phyloP scores from a whole-genome alignment of 2,329 filamentous ascomycete species.

The Fonsecaea multimorphosa region DNA sequence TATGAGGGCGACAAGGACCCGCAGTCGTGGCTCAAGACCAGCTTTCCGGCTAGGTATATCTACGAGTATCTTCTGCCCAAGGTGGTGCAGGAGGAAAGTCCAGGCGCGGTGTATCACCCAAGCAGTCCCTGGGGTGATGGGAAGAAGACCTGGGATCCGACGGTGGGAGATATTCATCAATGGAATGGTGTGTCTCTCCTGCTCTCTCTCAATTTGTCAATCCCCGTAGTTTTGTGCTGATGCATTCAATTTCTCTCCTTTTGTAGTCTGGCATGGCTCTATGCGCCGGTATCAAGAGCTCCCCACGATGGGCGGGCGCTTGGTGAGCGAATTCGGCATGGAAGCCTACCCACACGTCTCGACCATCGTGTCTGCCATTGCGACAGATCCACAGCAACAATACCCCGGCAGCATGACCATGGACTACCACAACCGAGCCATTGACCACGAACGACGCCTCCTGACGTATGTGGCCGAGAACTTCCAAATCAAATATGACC shows the following conservation, averaged over 20 bases:
- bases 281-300: conserved; percentile 92
- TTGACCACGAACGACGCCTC: conserved; percentile 82
- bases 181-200: conserved; percentile 71
- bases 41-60: conserved; percentile 90
- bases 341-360: conserved; percentile 83
- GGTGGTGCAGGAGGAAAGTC: conserved; percentile 70
- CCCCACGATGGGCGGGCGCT: conserved; percentile 80
- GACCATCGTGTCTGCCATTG: conserved; percentile 77
- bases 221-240: too few species aligned
- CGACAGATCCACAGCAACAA: conserved; percentile 67
- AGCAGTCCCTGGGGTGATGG: conserved; percentile 87
- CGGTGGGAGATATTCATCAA: conserved; percentile 87
- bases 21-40: conserved; percentile 82
- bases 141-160: conserved; percentile 72
- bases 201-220: too few species aligned
- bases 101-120: conserved; percentile 74
- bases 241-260: conserved; percentile 39
- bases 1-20: conserved; percentile 84
- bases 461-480: conserved; percentile 90
- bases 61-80: conserved; percentile 88
- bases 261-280: conserved; percentile 56
- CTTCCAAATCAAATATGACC: conserved; percentile 66
- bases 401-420: conserved; percentile 84
- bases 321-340: conserved; percentile 96
- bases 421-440: conserved; percentile 96